These are phyloP conservation scores for Globisporangium middletonii DNA, from an alignment of 352 stramenopile species.

Conservation along the genomic window DNA sequence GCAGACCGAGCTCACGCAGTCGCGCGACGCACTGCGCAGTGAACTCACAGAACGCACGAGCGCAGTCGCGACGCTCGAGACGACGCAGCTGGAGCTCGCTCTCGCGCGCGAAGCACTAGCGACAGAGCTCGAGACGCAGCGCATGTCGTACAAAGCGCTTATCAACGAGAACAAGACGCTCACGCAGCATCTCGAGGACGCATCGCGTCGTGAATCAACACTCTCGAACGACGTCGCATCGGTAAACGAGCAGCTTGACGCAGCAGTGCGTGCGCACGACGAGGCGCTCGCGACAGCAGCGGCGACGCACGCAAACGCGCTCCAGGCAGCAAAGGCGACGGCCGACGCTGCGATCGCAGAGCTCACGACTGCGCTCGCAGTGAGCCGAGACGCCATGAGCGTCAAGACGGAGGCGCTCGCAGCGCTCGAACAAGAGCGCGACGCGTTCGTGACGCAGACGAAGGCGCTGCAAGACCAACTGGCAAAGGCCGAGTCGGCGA, in stretches of 20 bases:
- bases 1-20: not conserved
- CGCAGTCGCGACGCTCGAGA: not conserved
- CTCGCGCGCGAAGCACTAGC: not conserved
- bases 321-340: not conserved
- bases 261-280: too few species aligned
- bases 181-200: too few species aligned
- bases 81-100: not conserved
- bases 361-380: not conserved
- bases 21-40: not conserved
- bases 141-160: too few species aligned
- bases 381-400: too few species aligned
- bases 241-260: too few species aligned
- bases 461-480: not conserved
- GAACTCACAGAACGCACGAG: not conserved
- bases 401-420: too few species aligned
- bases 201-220: too few species aligned
- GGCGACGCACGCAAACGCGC: too few species aligned
- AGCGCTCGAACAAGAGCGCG: too few species aligned
- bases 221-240: too few species aligned
- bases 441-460: too few species aligned
- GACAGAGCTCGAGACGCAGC: not conserved
- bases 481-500: not conserved
- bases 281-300: not conserved
- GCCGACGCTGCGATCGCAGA: not conserved
- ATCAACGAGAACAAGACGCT: too few species aligned